phyloP scores from a whole-genome alignment of 495 filamentous ascomycete genomes.

The Aspergillus affinis region DNA sequence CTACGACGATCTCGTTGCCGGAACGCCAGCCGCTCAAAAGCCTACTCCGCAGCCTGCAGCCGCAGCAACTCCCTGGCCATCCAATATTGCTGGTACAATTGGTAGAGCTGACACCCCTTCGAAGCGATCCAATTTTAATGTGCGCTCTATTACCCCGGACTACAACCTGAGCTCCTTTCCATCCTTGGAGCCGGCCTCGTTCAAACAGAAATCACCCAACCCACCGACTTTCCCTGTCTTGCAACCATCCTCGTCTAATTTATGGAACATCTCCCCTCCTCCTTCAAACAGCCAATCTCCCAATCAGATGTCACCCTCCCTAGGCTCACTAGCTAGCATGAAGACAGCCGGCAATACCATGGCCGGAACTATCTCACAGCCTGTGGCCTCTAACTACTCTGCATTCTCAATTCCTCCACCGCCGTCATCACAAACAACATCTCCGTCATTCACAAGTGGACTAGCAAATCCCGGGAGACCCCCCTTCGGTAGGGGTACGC shows the following conservation, averaged over 20 bases:
- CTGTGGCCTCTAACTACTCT: conserved; percentile 35
- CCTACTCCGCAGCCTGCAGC: conserved; percentile 33
- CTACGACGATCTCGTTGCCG: conserved; percentile 38
- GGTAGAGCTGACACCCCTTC: conserved; percentile 24
- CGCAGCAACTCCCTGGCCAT: conserved; percentile 48
- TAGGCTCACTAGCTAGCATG: conserved; percentile 32
- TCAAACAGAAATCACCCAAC: conserved; percentile 29
- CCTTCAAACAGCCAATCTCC: conserved; percentile 17
- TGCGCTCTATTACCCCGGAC: conserved; percentile 55
- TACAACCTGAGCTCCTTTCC: conserved; percentile 49
- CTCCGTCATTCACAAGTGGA: conserved; percentile 13
- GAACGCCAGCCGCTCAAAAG: conserved; percentile 25
- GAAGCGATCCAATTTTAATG: conserved; percentile 26
- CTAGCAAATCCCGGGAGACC: conserved; percentile 18
- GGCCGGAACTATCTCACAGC: conserved; percentile 24
- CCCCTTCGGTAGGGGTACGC: conserved; percentile 22
- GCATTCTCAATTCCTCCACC: conserved; percentile 50
- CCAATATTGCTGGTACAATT: conserved; percentile 23
- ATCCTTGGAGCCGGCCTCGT: conserved; percentile 44
- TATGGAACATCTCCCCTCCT: conserved; percentile 24
- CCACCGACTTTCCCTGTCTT: conserved; percentile 32
- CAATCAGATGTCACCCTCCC: conserved; percentile 21
- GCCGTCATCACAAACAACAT: conserved; percentile 24
- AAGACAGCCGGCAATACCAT: conserved; percentile 21
- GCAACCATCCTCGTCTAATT: conserved; percentile 31